These are phyloP conservation scores for Trichophyton rubrum DNA, from an alignment of 2,329 filamentous ascomycete species.

Conservation along the genomic window DNA sequence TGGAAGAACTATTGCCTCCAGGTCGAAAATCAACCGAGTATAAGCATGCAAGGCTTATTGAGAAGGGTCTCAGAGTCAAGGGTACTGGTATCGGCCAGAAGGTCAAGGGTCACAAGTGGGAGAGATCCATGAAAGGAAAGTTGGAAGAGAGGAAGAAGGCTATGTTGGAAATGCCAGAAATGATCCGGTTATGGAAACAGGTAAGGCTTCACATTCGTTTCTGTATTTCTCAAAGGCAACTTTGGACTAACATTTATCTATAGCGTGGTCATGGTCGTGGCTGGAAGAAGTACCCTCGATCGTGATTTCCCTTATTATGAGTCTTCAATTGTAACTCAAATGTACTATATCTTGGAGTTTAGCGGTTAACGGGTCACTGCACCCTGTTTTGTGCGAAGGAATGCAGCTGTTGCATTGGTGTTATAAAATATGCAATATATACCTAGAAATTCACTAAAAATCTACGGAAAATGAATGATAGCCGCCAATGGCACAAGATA, in stretches of 20 bases:
- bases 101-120: conserved; percentile 92
- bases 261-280: conserved; percentile 59
- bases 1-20: conserved; percentile 67
- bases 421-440: not conserved
- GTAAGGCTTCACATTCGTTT: conserved; percentile 37
- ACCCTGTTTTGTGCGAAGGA: not conserved
- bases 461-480: not conserved
- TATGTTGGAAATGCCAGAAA: conserved; percentile 86
- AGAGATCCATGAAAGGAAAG: conserved; percentile 69
- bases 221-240: not conserved
- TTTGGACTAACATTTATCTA: conserved; percentile 10
- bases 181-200: conserved; percentile 89
- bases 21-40: conserved; percentile 62
- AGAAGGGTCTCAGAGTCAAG: conserved; percentile 73
- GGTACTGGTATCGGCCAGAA: conserved; percentile 84
- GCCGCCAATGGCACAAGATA: not conserved
- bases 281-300: conserved; percentile 62
- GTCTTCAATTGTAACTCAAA: not conserved
- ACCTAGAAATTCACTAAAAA: not conserved
- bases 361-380: not conserved
- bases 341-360: conserved; percentile 3
- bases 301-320: conserved; percentile 16
- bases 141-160: conserved; percentile 82
- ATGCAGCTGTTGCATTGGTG: not conserved
- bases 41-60: conserved; percentile 55